Percentiles rank a stretch among this genome's conserved stretches.
Conservation (phyloP, 139 green algal species). For the Auxenochlorella protothecoides region DNA sequence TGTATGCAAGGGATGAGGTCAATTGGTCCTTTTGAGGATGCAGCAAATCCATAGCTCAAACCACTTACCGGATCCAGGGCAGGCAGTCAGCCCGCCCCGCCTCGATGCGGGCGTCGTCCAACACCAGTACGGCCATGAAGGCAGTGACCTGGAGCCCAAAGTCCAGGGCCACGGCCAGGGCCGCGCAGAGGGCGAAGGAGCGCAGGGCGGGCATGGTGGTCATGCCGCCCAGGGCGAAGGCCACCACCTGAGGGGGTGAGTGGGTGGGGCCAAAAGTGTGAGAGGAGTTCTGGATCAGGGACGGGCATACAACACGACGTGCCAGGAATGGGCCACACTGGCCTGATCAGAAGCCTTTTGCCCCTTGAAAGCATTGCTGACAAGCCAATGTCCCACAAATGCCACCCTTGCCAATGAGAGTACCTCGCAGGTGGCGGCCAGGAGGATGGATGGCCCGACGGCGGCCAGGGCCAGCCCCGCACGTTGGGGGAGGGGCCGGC, state of each 20-base stretch:
- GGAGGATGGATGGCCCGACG: constrained; percentile 74
- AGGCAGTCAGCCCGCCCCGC: constrained; percentile 46
- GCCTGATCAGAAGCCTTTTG: background rate
- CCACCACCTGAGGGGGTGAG: constrained; percentile 36
- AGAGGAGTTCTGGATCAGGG: background rate
- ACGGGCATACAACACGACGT: background rate
- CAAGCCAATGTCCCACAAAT: background rate
- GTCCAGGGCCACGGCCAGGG: constrained; percentile 69
- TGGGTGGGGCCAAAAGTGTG: background rate
- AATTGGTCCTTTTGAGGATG: no score
- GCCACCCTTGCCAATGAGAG: background rate
- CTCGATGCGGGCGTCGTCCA: constrained; percentile 53
- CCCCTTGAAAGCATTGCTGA: no score
- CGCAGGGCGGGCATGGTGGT: constrained; percentile 75
- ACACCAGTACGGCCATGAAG: constrained; percentile 63
- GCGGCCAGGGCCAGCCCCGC: constrained; percentile 54
- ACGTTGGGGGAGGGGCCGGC: constrained; percentile 39
- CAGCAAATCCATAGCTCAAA: no score
- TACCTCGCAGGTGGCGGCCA: constrained; percentile 40
- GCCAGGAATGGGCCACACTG: background rate
- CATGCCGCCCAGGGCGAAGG: constrained; percentile 63
- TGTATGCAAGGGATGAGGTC: no score
- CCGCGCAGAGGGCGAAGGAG: constrained; percentile 72
- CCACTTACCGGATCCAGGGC: constrained; percentile 35
- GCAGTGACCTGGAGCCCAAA: constrained; percentile 73